Evolutionary conservation across 1,139 yeast genomes (phyloP).

Genomic region (Wickerhamomyces sp.): DNA sequence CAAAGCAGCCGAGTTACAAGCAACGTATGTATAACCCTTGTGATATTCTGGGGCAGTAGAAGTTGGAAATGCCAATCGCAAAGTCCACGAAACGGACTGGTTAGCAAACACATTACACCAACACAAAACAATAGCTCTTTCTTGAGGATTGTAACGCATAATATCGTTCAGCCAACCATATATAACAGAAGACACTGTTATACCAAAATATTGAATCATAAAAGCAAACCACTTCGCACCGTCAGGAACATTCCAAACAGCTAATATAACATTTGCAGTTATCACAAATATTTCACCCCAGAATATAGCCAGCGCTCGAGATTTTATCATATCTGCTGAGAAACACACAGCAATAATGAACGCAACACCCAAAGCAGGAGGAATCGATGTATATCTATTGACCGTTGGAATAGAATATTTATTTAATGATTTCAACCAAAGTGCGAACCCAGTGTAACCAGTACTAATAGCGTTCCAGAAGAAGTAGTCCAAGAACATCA

Average conservation of each 20-base stretch:
- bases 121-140: conserved; percentile 33
- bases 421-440: conserved; percentile 31
- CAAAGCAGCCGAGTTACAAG: conserved; percentile 41
- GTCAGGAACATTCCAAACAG: conserved; percentile 22
- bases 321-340: conserved; percentile 25
- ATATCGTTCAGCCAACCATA: conserved; percentile 35
- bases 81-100: conserved; percentile 33
- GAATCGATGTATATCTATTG: conserved; percentile 31
- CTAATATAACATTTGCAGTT: conserved; percentile 3
- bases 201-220: conserved; percentile 29
- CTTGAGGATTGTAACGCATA: conserved; percentile 32
- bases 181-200: conserved; percentile 31
- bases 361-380: conserved; percentile 32
- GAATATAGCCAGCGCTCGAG: conserved; percentile 43
- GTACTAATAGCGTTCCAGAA: conserved; percentile 25
- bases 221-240: conserved; percentile 34
- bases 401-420: conserved; percentile 28
- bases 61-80: conserved; percentile 49
- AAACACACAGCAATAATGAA: conserved; percentile 29
- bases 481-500: conserved; percentile 34
- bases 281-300: conserved; percentile 31
- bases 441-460: conserved; percentile 24
- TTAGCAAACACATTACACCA: conserved; percentile 32
- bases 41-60: conserved; percentile 28
- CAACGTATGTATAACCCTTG: conserved; percentile 43